Conservation (phyloP, 2,329 filamentous ascomycete genomes). For the Hymenoscyphus albidus region DNA sequence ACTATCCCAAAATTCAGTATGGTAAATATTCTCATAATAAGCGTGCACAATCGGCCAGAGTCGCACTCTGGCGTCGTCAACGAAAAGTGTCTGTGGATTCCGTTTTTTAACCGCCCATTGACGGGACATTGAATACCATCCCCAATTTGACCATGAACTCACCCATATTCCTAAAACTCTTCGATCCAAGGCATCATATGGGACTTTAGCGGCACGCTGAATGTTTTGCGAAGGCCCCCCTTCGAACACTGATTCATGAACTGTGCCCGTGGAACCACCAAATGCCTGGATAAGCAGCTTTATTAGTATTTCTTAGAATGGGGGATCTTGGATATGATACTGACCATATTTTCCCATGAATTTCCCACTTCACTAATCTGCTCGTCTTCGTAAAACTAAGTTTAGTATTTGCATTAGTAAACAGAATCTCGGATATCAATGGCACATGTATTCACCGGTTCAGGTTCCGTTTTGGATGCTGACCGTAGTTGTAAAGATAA, state of each 20-base stretch:
- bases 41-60: background rate
- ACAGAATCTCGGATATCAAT: background rate
- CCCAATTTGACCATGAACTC: no score
- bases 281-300: background rate
- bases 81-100: background rate
- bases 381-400: background rate
- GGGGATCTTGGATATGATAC: background rate
- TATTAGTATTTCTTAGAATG: background rate
- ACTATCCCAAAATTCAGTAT: background rate
- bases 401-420: background rate
- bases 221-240: no score
- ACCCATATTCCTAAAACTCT: no score
- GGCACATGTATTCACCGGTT: background rate
- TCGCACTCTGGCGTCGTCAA: no score
- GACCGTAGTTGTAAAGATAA: background rate
- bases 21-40: background rate
- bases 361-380: background rate
- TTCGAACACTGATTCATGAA: background rate
- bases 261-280: background rate
- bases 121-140: no score
- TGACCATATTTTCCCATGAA: conserved; percentile 1
- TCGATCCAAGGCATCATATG: no score
- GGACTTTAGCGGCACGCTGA: no score
- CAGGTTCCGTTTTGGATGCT: background rate
- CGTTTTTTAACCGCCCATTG: no score